Percentiles rank a stretch among this genome's conserved stretches.
phyloP scores from a whole-genome alignment of 169 alveolate genomes.

The Cryptosporidium xiaoi region DNA sequence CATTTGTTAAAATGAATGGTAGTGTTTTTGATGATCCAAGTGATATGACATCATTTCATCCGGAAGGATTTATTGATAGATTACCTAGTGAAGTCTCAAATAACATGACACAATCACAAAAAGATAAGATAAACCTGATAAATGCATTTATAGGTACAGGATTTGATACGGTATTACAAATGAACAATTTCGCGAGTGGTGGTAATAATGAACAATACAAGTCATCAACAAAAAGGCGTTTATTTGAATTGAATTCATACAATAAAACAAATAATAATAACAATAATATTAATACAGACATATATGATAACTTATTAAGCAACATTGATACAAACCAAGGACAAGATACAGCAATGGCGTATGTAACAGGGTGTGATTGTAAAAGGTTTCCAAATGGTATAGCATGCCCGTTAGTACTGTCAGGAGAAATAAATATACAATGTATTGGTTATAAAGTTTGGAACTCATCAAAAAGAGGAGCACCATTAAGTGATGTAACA shows the following conservation, averaged over 20 bases:
- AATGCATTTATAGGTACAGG: conserved; percentile 73
- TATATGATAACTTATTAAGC: conserved; percentile 13
- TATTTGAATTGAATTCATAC: conserved; percentile 13
- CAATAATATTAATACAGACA: neutral
- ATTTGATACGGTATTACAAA: conserved; percentile 53
- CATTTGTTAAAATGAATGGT: conserved; percentile 64
- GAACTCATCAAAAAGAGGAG: conserved; percentile 54
- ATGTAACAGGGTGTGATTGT: conserved; percentile 74
- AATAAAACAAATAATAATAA: neutral
- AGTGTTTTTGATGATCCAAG: conserved; percentile 61
- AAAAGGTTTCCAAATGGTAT: conserved; percentile 58
- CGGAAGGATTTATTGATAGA: conserved; percentile 40
- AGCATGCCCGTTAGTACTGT: conserved; percentile 63
- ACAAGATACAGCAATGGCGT: conserved; percentile 74
- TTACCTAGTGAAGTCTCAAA: conserved; percentile 55
- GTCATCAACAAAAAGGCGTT: conserved; percentile 22
- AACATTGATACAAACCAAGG: conserved; percentile 72
- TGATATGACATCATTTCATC: conserved; percentile 60
- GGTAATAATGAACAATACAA: neutral
- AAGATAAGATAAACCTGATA: conserved; percentile 58
- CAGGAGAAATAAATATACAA: conserved; percentile 64
- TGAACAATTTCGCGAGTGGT: conserved; percentile 6
- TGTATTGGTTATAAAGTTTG: conserved; percentile 74
- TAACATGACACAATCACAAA: conserved; percentile 59
- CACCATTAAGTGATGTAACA: conserved; percentile 67